A percentile compares a stretch with the other conserved stretches of the same genome.
These are phyloP conservation scores for Trichoderma orchidacearum DNA, from an alignment of 495 filamentous ascomycete genomes.

Conservation along the genomic window DNA sequence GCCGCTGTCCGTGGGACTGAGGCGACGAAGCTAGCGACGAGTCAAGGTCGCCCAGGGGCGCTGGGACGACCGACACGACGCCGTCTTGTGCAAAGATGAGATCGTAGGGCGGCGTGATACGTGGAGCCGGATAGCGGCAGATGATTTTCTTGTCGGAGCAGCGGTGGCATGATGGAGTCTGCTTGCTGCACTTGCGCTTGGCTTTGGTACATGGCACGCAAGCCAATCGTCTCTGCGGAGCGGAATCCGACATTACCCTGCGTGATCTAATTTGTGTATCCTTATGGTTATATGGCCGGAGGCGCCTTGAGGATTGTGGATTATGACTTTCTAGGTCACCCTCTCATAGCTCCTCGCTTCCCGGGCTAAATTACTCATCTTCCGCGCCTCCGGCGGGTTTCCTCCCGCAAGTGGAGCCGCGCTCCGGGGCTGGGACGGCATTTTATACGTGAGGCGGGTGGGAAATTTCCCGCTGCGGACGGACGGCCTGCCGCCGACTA, in stretches of 20 bases:
- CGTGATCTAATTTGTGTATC: no score
- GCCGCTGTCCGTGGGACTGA: not conserved
- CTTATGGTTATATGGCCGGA: no score
- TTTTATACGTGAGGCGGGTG: not conserved
- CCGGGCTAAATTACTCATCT: not conserved
- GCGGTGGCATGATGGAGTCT: constrained; percentile 31
- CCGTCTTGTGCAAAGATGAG: not conserved
- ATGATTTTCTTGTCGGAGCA: constrained; percentile 25
- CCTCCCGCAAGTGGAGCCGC: not conserved
- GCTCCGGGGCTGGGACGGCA: not conserved
- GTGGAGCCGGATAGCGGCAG: constrained; percentile 27
- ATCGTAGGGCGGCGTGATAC: not conserved
- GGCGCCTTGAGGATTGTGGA: not conserved
- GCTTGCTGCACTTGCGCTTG: constrained; percentile 38
- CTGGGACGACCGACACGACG: not conserved
- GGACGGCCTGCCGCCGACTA: not conserved
- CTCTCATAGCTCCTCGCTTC: not conserved
- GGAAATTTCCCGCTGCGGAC: not conserved
- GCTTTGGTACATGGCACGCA: constrained; percentile 36
- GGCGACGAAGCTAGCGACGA: not conserved
- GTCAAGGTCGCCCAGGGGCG: not conserved
- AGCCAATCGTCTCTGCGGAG: not conserved
- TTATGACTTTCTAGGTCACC: not conserved
- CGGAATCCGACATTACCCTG: not conserved
- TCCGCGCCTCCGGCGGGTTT: not conserved